Base-by-base conservation (phyloP, 148 eudicot genomes). In the Rhododendron ovatum region DNA sequence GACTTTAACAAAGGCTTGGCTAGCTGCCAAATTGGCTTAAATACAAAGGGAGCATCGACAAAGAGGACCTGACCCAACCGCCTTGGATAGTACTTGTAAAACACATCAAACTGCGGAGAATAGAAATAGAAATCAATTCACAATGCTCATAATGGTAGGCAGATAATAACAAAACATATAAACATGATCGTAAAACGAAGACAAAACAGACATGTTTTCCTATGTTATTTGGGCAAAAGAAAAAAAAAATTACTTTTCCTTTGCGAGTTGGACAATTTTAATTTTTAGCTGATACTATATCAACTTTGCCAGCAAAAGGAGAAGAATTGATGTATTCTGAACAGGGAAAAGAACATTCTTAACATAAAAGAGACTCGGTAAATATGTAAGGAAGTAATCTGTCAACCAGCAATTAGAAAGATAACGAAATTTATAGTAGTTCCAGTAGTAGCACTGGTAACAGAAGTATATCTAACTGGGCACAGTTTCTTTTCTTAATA, bases 41-140 rank as follows among this genome's bases (percentile, higher is more conserved):
- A 97, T 55, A 97, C 88, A 81, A 95, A 97, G 28, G 99, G 99
- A 78, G 99, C 98, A 28, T 95, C 98, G 30, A 97, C 98, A 89
- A 97, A 93, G 18, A 97, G 92, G 74, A 97, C 94, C 88, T 94
- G 90, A 51, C 94, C 94, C 91, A 97, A 83, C 81, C 98, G 90
- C 90, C 85, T 92, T 28, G 99, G 99, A 87, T 96, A 96, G 93
- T 96, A 96, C 83, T 86, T 82, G 92, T 95, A 95, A 84, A 94
- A 94, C n/a, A 94, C 93, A 83, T 96, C 98, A 89, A 96, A 94
- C 99, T 96, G 98, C 91, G 85, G 86, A 88, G 41, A 87, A 87
- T 17, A 51, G 24, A 61, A 61, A 14, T 13, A 80, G 3, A 53
- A 84, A 37, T 75, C 3, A 83, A 59, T 33, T 79, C 26, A 59